A percentile compares a stretch with the other conserved stretches of the same genome.
Evolutionary conservation across 2,329 filamentous ascomycete species (phyloP).

Genomic region (Fusarium nanum): DNA sequence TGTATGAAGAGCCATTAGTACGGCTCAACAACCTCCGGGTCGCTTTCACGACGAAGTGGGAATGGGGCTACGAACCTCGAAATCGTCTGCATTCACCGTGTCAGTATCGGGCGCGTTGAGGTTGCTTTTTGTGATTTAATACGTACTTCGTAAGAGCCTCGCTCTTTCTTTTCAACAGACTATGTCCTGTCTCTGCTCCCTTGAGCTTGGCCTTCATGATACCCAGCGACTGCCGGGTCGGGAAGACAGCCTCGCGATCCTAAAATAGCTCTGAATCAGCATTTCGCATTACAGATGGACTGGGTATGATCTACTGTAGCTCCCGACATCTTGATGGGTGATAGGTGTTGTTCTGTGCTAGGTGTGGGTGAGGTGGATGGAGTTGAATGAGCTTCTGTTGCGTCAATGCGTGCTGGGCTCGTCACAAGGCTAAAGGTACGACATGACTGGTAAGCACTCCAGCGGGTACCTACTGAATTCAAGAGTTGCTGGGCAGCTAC

Average conservation of each 20-base stretch:
- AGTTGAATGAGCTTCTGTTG: constrained; percentile 28
- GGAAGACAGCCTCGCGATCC: constrained; percentile 97
- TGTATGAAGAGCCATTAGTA: constrained; percentile 51
- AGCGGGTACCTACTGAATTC: neutral
- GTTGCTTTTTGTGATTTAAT: neutral
- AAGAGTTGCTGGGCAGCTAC: constrained; percentile 35
- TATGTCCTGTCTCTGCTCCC: constrained; percentile 90
- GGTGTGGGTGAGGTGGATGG: constrained; percentile 8
- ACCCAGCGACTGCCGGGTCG: constrained; percentile 95
- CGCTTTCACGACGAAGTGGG: neutral
- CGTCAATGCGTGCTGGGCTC: constrained; percentile 16
- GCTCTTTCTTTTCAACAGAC: constrained; percentile 95
- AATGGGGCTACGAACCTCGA: constrained; percentile 69
- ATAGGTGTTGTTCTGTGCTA: constrained; percentile 8
- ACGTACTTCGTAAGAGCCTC: constrained; percentile 95
- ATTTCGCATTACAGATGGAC: neutral
- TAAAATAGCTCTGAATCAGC: constrained; percentile 53
- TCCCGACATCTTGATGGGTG: constrained; percentile 49
- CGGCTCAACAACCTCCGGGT: constrained; percentile 14
- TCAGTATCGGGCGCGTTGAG: constrained; percentile 6
- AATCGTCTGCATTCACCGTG: constrained; percentile 74
- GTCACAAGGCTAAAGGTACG: constrained; percentile 33
- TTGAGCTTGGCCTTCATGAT: constrained; percentile 99
- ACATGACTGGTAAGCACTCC: constrained; percentile 11
- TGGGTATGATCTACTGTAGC: constrained; percentile 44